These are phyloP conservation scores for Linum lewisii DNA, from an alignment of 345 rosid genomes.

Conservation along the genomic window DNA sequence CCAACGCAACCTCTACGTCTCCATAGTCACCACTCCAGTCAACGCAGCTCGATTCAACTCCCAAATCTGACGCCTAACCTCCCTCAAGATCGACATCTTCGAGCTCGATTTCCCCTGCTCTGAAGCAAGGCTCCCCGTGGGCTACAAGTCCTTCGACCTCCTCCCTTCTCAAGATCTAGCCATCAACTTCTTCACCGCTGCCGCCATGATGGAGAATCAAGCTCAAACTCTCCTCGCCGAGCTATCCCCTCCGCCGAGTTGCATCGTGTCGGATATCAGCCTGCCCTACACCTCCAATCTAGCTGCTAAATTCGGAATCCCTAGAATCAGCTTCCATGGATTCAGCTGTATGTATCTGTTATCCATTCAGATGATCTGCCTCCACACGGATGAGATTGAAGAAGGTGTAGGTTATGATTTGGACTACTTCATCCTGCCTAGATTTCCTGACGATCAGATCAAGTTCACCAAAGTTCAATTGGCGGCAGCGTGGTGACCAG, in stretches of 20 bases:
- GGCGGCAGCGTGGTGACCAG: not conserved
- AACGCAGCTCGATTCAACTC: conserved; percentile 18
- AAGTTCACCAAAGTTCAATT: conserved; percentile 21
- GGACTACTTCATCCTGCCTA: conserved; percentile 18
- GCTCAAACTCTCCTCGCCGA: too few species aligned
- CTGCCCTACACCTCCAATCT: too few species aligned
- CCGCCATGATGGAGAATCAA: too few species aligned
- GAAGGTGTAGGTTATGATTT: conserved; percentile 7
- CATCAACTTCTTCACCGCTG: too few species aligned
- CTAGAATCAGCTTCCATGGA: conserved; percentile 26
- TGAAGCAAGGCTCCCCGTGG: too few species aligned
- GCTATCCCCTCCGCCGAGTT: too few species aligned
- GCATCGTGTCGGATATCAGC: too few species aligned
- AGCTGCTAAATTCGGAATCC: conserved; percentile 14
- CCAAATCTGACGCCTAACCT: too few species aligned
- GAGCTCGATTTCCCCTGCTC: too few species aligned
- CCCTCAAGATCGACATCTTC: too few species aligned
- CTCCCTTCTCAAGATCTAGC: too few species aligned
- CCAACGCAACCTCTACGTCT: not conserved
- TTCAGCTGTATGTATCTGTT: conserved; percentile 19
- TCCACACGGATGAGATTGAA: conserved; percentile 9
- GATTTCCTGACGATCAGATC: conserved; percentile 18
- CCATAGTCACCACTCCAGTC: conserved; percentile 18
- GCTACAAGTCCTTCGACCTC: too few species aligned
- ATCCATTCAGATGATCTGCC: conserved; percentile 10